phyloP scores from a whole-genome alignment of 441 rosid species.

The Breynia disticha region DNA sequence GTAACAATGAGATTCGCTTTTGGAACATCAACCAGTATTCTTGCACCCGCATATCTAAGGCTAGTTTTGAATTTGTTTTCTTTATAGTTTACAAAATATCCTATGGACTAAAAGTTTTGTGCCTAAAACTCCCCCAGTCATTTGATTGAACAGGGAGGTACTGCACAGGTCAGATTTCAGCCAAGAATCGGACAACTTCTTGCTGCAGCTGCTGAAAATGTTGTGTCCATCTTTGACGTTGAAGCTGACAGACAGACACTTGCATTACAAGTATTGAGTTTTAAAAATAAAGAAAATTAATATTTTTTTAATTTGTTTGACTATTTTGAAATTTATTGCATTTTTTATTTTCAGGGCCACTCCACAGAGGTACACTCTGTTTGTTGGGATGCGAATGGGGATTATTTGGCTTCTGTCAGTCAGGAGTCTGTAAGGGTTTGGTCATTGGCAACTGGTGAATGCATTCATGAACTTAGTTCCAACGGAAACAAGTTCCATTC shows the following conservation, averaged over 20 bases:
- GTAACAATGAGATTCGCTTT: slow-evolving; percentile 43
- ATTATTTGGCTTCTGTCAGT: slow-evolving; percentile 54
- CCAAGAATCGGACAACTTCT: slow-evolving; percentile 48
- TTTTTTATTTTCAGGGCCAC: slow-evolving; percentile 35
- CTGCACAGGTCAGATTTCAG: slow-evolving; percentile 60
- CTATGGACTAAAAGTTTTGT: too few species aligned
- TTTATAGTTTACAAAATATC: too few species aligned
- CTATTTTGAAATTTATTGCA: too few species aligned
- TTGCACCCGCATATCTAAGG: slow-evolving; percentile 43
- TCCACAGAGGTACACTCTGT: slow-evolving; percentile 43
- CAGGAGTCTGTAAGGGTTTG: slow-evolving; percentile 52
- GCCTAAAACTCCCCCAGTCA: too few species aligned
- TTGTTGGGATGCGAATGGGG: slow-evolving; percentile 63
- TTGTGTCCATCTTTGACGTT: slow-evolving; percentile 51
- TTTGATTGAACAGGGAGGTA: slow-evolving; percentile 72
- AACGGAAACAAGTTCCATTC: slow-evolving; percentile 50
- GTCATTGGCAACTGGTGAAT: slow-evolving; percentile 45
- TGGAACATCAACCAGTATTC: slow-evolving; percentile 42
- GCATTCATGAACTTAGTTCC: slow-evolving; percentile 46
- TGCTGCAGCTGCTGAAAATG: slow-evolving; percentile 56
- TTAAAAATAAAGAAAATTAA: not conserved
- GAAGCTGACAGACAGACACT: slow-evolving; percentile 35
- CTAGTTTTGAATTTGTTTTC: too few species aligned
- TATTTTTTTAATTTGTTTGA: too few species aligned
- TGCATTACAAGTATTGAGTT: slow-evolving; percentile 37